phyloP scores from a whole-genome alignment of 1,284 basidiomycete genomes.

The Rhodotorula sp. region DNA sequence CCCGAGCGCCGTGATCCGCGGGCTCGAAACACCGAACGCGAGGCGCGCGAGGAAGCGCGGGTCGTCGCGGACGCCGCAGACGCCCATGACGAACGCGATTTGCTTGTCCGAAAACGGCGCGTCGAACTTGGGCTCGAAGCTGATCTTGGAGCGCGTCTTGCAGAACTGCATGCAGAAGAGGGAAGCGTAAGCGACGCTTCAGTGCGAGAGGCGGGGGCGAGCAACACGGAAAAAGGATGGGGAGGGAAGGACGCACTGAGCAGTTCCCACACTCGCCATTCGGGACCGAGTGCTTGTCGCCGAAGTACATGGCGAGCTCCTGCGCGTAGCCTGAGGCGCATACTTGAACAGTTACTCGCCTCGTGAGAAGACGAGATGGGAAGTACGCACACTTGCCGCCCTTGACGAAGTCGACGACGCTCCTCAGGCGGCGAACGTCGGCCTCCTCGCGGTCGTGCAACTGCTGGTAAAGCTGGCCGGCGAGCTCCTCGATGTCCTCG shows the following conservation, averaged over 20 bases:
- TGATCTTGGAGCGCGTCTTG: slow-evolving; percentile 47
- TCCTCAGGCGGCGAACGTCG: slow-evolving; percentile 54
- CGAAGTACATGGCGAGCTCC: slow-evolving; percentile 58
- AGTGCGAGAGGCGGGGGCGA: not conserved
- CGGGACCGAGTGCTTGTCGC: slow-evolving; percentile 56
- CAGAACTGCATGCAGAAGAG: slow-evolving; percentile 17
- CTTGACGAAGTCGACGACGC: slow-evolving; percentile 57
- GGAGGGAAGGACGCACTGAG: slow-evolving; percentile 53
- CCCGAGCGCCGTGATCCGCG: slow-evolving; percentile 52
- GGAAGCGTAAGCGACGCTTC: too few relatives aligned
- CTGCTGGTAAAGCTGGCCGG: slow-evolving; percentile 52
- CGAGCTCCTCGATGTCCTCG: slow-evolving; percentile 53
- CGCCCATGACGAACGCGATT: slow-evolving; percentile 54
- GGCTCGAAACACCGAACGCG: slow-evolving; percentile 59
- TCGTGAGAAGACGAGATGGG: not conserved
- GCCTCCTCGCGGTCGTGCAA: slow-evolving; percentile 57
- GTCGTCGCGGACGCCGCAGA: slow-evolving; percentile 59
- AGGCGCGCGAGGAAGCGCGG: slow-evolving; percentile 58
- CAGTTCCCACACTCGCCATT: slow-evolving; percentile 56
- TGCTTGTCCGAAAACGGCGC: slow-evolving; percentile 43
- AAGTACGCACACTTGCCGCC: slow-evolving; percentile 55
- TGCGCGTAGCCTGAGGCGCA: slow-evolving; percentile 55
- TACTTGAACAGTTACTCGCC: not conserved
- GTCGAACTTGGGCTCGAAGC: slow-evolving; percentile 51
- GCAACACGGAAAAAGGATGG: not conserved